Conservation (phyloP, 2,329 filamentous ascomycete genomes). For the Aspergillus tamarii region DNA sequence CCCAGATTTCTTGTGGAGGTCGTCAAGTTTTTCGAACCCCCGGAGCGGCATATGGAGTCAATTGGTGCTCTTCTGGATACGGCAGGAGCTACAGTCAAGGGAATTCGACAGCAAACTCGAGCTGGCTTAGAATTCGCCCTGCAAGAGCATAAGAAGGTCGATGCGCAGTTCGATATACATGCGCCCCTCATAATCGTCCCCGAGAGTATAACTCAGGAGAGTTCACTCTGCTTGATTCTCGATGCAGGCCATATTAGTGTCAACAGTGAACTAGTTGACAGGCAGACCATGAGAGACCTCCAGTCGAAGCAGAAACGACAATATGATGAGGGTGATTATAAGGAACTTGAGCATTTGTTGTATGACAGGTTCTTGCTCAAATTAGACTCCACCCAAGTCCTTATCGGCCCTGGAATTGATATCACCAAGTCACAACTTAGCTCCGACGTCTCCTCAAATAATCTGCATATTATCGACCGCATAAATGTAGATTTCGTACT, state of each 20-base stretch:
- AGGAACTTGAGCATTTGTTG: conserved; percentile 86
- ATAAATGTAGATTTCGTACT: conserved; percentile 98
- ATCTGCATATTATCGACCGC: conserved; percentile 87
- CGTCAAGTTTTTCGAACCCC: conserved; percentile 93
- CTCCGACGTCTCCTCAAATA: conserved; percentile 67
- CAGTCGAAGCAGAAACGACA: conserved; percentile 86
- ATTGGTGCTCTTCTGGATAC: conserved; percentile 95
- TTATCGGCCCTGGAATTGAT: conserved; percentile 92
- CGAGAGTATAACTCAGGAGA: conserved; percentile 81
- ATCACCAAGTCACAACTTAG: conserved; percentile 82
- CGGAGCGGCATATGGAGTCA: conserved; percentile 97
- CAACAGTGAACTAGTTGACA: conserved; percentile 89
- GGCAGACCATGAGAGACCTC: conserved; percentile 84
- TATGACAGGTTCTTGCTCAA: conserved; percentile 97
- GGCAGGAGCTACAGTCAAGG: conserved; percentile 93
- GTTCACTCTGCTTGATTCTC: conserved; percentile 85
- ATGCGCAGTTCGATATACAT: conserved; percentile 92
- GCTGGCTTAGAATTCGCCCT: conserved; percentile 95
- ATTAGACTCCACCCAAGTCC: conserved; percentile 88
- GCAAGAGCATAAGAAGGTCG: conserved; percentile 97
- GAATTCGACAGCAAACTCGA: conserved; percentile 89
- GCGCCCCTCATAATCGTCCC: conserved; percentile 96
- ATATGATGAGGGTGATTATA: conserved; percentile 87
- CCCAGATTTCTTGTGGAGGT: conserved; percentile 89
- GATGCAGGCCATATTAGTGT: conserved; percentile 96